phyloP scores from a whole-genome alignment of 352 stramenopile species.

The Phytophthora capsici region DNA sequence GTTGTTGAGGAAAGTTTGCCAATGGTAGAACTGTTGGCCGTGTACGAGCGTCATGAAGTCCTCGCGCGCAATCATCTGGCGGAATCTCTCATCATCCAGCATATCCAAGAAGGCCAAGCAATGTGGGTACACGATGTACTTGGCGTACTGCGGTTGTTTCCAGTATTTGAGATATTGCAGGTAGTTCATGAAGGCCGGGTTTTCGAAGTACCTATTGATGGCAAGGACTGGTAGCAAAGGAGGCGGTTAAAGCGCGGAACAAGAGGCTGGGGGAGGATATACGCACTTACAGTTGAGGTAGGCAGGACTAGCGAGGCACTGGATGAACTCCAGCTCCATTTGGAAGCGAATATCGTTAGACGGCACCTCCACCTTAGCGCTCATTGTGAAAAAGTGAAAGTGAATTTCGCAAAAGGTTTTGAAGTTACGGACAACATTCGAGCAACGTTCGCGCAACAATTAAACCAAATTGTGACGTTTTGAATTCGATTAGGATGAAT shows the following conservation, averaged over 20 bases:
- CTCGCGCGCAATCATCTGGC: slow-evolving; percentile 87
- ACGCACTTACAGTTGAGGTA: slow-evolving; percentile 87
- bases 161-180: slow-evolving; percentile 94
- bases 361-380: slow-evolving; percentile 70
- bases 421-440: not conserved
- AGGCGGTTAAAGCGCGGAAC: not conserved
- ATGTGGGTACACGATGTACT: slow-evolving; percentile 91
- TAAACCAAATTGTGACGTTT: no score
- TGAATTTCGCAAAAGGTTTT: not conserved
- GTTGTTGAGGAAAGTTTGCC: slow-evolving; percentile 90
- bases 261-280: not conserved
- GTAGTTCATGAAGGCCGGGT: slow-evolving; percentile 91
- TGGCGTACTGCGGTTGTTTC: slow-evolving; percentile 92
- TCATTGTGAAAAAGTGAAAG: slow-evolving; percentile 13
- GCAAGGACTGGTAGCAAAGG: slow-evolving; percentile 64
- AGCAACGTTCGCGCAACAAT: not conserved
- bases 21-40: slow-evolving; percentile 91
- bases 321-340: slow-evolving; percentile 94
- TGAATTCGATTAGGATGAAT: slow-evolving; percentile 14
- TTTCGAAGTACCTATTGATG: slow-evolving; percentile 93
- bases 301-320: slow-evolving; percentile 88
- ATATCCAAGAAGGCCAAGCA: slow-evolving; percentile 90
- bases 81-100: slow-evolving; percentile 88
- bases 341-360: slow-evolving; percentile 93
- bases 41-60: slow-evolving; percentile 90